Evolutionary conservation across 805 yeast species (phyloP), one percentile per base, ranked within the genome.

Genomic region (Candida tibetensis): DNA sequence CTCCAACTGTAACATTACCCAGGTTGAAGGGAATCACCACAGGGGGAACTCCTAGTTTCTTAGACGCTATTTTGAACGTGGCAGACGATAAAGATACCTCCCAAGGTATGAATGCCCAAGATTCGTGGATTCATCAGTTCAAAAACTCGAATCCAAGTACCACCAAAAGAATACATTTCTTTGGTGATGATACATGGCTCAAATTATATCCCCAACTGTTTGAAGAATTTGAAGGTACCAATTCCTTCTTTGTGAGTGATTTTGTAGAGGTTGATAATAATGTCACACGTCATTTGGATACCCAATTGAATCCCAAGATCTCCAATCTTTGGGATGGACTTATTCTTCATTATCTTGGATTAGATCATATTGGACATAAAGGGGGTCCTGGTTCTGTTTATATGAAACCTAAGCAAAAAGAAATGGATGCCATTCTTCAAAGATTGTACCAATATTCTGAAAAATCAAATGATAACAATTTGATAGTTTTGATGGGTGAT

Each of bases 111-210:
- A 72, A 77, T 0, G 76, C 73, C 34, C 95, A 84, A 46, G 99
- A 93, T 57, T 84, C 93, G 19, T 89, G 97, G 96, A 57, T 90
- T 7, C 69, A 70, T 25, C 98, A 93, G 54, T 70, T 89, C 61
- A 42, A 36, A 14, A 43, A 47, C 17, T 36, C 46, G 17, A 38
- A 50, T 9, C 19, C 16, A 2, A 13, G 32, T 30, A 60, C 60
- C 21, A 47, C 45, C 18, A 71, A 71, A 55, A 68, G 53, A 15
- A 66, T 93, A 19, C 84, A 89, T 54, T 86, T 93, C 76, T 91
- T 76, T 65, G 99, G 99, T 22, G 99, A 93, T 60, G 99, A 93
- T 56, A 93, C 99, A 1, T 93, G 99, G 99, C 61, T 90, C 45
- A 90, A 88, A 54, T 69, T 93, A 34, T 93, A 90, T 48, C 96